Evolutionary conservation across 768 basidiomycete genomes (phyloP).

Genomic region (Auriscalpium orientale): DNA sequence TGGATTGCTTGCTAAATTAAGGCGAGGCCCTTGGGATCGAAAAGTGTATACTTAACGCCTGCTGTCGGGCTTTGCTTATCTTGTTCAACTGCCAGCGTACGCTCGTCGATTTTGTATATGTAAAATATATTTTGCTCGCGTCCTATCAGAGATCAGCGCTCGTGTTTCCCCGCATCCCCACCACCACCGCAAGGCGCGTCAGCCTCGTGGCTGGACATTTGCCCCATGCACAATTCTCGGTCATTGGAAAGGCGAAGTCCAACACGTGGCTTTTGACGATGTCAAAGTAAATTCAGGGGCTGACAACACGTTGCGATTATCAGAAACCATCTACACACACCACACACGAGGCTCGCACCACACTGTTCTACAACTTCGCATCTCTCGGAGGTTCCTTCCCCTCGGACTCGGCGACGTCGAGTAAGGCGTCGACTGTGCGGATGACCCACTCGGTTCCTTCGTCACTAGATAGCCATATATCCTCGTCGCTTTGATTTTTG

Average conservation of each 20-base stretch:
- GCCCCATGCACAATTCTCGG: no score
- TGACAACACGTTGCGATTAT: background rate
- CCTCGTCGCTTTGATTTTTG: conserved; percentile 56
- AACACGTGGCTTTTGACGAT: background rate
- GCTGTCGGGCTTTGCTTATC: conserved; percentile 14
- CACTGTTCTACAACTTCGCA: conserved; percentile 49
- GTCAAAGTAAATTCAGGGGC: background rate
- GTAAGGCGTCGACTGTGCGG: conserved; percentile 72
- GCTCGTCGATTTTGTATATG: conserved; percentile 13
- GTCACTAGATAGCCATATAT: conserved; percentile 75
- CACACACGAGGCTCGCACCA: conserved; percentile 1
- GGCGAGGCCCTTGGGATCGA: conserved; percentile 8
- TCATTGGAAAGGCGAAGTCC: no score
- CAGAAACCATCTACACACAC: conserved; percentile 2
- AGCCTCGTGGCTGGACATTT: no score
- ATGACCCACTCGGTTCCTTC: conserved; percentile 88
- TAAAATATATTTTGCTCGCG: conserved; percentile 7
- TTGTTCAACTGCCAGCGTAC: conserved; percentile 13
- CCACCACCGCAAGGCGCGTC: conserved; percentile 7
- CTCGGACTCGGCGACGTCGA: conserved; percentile 54
- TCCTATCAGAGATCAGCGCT: conserved; percentile 10
- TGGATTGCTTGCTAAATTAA: conserved; percentile 10
- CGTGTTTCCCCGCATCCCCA: conserved; percentile 4
- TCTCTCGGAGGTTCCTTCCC: conserved; percentile 19
- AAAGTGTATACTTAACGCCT: conserved; percentile 5